A percentile compares a stretch with the other conserved stretches of the same genome.
Evolutionary conservation across 768 basidiomycete species (phyloP).

Genomic region (Dentipellis fragilis): DNA sequence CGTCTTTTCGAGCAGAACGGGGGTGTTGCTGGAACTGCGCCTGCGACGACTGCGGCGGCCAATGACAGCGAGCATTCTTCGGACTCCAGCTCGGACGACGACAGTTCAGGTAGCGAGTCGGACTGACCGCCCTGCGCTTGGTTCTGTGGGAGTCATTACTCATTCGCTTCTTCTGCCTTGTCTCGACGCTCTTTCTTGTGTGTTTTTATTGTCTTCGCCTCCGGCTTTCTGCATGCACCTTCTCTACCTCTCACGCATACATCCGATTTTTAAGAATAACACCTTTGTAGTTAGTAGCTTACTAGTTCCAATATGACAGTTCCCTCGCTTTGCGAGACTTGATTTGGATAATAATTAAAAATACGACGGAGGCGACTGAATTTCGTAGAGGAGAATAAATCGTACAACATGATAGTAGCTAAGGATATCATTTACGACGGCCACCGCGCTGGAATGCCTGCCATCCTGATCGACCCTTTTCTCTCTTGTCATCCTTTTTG

Average conservation of each 20-base stretch:
- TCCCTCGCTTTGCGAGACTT: slow-evolving; percentile 4
- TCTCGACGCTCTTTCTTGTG: slow-evolving; percentile 3
- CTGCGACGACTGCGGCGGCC: slow-evolving; percentile 27
- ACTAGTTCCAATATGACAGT: slow-evolving; percentile 12
- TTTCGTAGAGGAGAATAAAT: not conserved
- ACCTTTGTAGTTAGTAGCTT: slow-evolving; percentile 19
- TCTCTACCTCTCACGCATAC: slow-evolving; percentile 13
- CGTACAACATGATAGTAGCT: not conserved
- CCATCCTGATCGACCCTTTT: slow-evolving; percentile 15
- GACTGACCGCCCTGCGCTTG: slow-evolving; percentile 39
- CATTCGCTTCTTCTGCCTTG: not conserved
- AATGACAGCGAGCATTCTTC: slow-evolving; percentile 68
- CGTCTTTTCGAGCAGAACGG: slow-evolving; percentile 59
- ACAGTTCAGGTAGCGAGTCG: slow-evolving; percentile 78
- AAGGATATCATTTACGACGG: slow-evolving; percentile 6
- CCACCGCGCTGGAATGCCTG: slow-evolving; percentile 15
- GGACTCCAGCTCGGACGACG: slow-evolving; percentile 70
- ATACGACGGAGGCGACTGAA: not conserved
- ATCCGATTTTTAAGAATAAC: slow-evolving; percentile 23
- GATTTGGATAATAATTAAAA: not conserved
- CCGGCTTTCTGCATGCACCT: slow-evolving; percentile 14
- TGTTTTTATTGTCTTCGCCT: slow-evolving; percentile 12
- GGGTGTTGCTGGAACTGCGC: slow-evolving; percentile 26
- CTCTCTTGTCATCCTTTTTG: slow-evolving; percentile 8
- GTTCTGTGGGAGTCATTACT: not conserved